Evolutionary conservation across 306 rosid species (phyloP), one percentile per base, ranked within the genome.

Genomic region (Mimosa bimucronata): DNA sequence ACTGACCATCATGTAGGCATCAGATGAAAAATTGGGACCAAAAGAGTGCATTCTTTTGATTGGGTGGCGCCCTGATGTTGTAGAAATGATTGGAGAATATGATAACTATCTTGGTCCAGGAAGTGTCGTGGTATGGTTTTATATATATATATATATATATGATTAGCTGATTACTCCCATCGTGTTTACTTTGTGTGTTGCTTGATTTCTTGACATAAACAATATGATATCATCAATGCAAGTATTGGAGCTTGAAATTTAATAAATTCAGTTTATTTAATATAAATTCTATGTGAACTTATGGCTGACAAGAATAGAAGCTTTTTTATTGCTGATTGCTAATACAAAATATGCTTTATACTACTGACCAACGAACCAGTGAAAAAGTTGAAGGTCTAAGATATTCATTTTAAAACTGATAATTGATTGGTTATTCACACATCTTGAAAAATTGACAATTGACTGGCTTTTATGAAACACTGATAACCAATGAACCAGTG

Each of bases 71-170:
- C 85, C 92, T 16, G 97, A 91, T 64, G 86, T 81, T 73, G 84
- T 88, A 55, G 94, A 91, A 71, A 95, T 95, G 98, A 91, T 95
- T 74, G 88, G 87, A 89, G 99, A 95, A 85, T 95, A 95, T 80
- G 97, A 95, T 82, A 95, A 88, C 77, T 95, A 95, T 88, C 98
- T 95, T 81, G 99, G 99, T 81, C 97, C 99, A 55, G 99, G 97
- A 78, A 95, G 99, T 78, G 88, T 86, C 48, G 71, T 95, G 99
- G 99, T 95, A 89, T 81, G 89, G 71, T 60, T 72, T 71, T 74
- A 13, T 74, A 31, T 78, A 77, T 74, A 28, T 57, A 19, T 72
- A 68, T 74, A 13, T 74, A 31, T 78, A 77, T 74, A 28, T 57
- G 23, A 45, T 71, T 44, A 46, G 46, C 37, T 44, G 53, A 9